Conservation (phyloP, 805 yeast genomes). For the Metschnikowia baotianmanensis region DNA sequence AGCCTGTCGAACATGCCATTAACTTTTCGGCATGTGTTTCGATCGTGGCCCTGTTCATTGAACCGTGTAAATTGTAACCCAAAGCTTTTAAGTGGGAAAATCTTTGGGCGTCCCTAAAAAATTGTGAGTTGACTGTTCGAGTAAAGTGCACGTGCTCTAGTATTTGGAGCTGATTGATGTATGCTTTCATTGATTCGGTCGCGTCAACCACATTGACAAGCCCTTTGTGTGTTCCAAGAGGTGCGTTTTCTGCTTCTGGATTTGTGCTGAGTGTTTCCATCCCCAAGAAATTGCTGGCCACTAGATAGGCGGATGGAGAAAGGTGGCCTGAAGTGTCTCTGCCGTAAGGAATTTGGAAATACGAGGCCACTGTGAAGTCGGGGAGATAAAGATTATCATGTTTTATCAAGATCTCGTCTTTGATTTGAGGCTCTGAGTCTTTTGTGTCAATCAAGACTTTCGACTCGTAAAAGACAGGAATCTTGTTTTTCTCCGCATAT, state of each 20-base stretch:
- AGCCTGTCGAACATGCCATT: slow-evolving; percentile 14
- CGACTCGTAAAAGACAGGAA: slow-evolving; percentile 21
- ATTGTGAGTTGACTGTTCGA: slow-evolving; percentile 6
- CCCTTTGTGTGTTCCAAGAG: slow-evolving; percentile 30
- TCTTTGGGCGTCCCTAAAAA: slow-evolving; percentile 12
- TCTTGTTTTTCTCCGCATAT: slow-evolving; percentile 19
- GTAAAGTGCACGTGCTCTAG: slow-evolving; percentile 27
- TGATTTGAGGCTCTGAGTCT: slow-evolving; percentile 3
- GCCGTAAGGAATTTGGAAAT: slow-evolving; percentile 36
- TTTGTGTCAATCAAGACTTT: slow-evolving; percentile 21
- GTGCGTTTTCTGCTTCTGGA: slow-evolving; percentile 16
- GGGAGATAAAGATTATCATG: slow-evolving; percentile 39
- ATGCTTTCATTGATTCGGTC: slow-evolving; percentile 23
- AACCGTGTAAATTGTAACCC: slow-evolving; percentile 38
- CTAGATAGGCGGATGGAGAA: slow-evolving; percentile 31
- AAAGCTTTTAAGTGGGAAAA: slow-evolving; percentile 28
- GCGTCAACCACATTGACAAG: slow-evolving; percentile 26
- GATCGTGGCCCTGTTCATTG: slow-evolving; percentile 20
- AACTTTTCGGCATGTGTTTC: slow-evolving; percentile 18
- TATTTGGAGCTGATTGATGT: slow-evolving; percentile 40
- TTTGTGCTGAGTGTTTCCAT: slow-evolving; percentile 16
- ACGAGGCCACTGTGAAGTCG: slow-evolving; percentile 32
- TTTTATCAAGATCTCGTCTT: slow-evolving; percentile 29
- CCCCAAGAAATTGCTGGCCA: slow-evolving; percentile 33
- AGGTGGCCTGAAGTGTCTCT: slow-evolving; percentile 36